phyloP scores from a whole-genome alignment of 495 filamentous ascomycete species.

The Penicillium salamii region DNA sequence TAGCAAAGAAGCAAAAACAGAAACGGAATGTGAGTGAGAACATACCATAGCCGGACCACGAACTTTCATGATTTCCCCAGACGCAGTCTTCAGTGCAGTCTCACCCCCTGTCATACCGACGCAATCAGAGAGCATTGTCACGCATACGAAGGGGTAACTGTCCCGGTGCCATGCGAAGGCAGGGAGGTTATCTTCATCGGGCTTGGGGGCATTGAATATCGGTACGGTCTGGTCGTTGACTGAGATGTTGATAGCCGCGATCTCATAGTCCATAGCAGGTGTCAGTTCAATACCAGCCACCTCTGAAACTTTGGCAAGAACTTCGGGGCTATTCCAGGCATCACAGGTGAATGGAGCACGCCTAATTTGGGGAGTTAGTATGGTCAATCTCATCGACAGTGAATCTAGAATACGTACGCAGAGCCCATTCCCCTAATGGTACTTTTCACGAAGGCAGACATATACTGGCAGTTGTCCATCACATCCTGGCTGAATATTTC shows the following conservation, averaged over 20 bases:
- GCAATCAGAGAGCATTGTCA: conserved; percentile 73
- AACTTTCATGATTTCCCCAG: conserved; percentile 63
- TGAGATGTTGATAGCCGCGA: conserved; percentile 69
- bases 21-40: not conserved
- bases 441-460: conserved; percentile 58
- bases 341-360: conserved; percentile 65
- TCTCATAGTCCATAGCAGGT: conserved; percentile 66
- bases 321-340: conserved; percentile 64
- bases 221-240: conserved; percentile 48
- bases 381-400: no score
- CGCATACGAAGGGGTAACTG: conserved; percentile 75
- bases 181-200: conserved; percentile 29
- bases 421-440: conserved; percentile 63
- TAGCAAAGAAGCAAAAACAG: no score
- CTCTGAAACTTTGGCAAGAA: conserved; percentile 59
- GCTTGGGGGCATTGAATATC: conserved; percentile 29
- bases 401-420: conserved; percentile 45
- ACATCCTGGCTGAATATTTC: conserved; percentile 62
- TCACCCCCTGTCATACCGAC: conserved; percentile 70
- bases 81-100: conserved; percentile 59
- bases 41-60: conserved; percentile 64
- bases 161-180: conserved; percentile 72
- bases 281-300: conserved; percentile 70
- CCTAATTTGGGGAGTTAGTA: no score
- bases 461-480: conserved; percentile 57